Percentiles rank a stretch among this genome's conserved stretches.
Evolutionary conservation across 1,139 yeast genomes (phyloP).

Genomic region (Saccharomyces hybrid): DNA sequence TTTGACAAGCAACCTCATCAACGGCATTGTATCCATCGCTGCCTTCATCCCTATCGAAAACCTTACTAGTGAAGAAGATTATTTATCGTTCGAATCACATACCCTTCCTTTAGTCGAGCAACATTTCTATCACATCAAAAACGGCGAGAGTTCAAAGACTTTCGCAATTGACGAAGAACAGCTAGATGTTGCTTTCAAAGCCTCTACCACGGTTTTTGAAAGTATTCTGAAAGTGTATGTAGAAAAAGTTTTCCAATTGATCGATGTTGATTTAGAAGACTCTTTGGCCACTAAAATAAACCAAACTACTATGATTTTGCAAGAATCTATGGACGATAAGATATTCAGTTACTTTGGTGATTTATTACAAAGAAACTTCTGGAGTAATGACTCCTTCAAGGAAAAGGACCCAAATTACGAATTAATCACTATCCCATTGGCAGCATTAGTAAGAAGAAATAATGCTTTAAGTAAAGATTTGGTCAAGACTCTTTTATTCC

Average conservation of each 20-base stretch:
- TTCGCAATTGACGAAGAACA: conserved; percentile 38
- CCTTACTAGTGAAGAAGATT: conserved; percentile 34
- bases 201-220: conserved; percentile 69
- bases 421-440: conserved; percentile 53
- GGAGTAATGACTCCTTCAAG: conserved; percentile 54
- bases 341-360: conserved; percentile 38
- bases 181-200: conserved; percentile 53
- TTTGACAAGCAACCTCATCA: conserved; percentile 63
- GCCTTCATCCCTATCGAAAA: conserved; percentile 66
- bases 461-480: conserved; percentile 33
- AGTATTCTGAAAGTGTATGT: conserved; percentile 52
- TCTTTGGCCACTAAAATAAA: conserved; percentile 41
- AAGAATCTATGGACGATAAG: conserved; percentile 65
- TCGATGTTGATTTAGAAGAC: conserved; percentile 70
- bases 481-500: conserved; percentile 21
- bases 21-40: conserved; percentile 64
- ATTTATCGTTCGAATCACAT: conserved; percentile 52
- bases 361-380: conserved; percentile 48
- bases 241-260: conserved; percentile 52
- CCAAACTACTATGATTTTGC: conserved; percentile 56
- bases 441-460: conserved; percentile 57
- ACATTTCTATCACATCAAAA: conserved; percentile 48
- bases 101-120: conserved; percentile 50
- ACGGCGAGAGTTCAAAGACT: conserved; percentile 17
- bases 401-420: conserved; percentile 30